Conservation (phyloP, 495 filamentous ascomycete species). For the Recurvomyces mirabilis region DNA sequence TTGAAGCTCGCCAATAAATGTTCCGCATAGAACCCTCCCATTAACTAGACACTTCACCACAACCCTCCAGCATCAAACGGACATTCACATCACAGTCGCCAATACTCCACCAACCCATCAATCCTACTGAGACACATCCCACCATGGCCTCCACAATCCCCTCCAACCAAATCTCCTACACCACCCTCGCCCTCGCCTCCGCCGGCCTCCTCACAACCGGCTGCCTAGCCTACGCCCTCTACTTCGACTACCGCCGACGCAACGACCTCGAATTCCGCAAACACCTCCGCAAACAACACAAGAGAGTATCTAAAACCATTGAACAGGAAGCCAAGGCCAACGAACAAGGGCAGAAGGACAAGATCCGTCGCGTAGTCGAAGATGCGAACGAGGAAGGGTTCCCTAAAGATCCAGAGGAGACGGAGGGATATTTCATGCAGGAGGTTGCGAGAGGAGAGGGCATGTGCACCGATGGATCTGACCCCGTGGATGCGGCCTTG, state of each 20-base stretch:
- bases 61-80: background rate
- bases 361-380: conserved; percentile 59
- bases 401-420: conserved; percentile 81
- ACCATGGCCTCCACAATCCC: conserved; percentile 25
- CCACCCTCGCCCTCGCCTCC: conserved; percentile 61
- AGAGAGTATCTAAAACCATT: conserved; percentile 57
- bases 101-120: conserved; percentile 6
- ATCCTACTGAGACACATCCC: too few species aligned
- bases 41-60: background rate
- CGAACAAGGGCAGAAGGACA: conserved; percentile 55
- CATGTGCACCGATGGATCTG: conserved; percentile 48
- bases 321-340: conserved; percentile 66
- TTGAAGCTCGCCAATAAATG: background rate
- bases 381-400: conserved; percentile 81
- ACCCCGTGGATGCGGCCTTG: conserved; percentile 73
- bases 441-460: conserved; percentile 79
- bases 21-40: background rate
- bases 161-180: conserved; percentile 49
- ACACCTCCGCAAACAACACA: conserved; percentile 69
- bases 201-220: conserved; percentile 66
- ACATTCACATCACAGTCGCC: background rate
- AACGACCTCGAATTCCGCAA: conserved; percentile 79
- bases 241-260: conserved; percentile 91
- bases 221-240: conserved; percentile 68
- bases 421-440: conserved; percentile 87